A percentile compares a stretch with the other conserved stretches of the same genome.
Evolutionary conservation across 192 early-diverging fungal species (phyloP).

Genomic region (Fimicolochytrium jonesii): DNA sequence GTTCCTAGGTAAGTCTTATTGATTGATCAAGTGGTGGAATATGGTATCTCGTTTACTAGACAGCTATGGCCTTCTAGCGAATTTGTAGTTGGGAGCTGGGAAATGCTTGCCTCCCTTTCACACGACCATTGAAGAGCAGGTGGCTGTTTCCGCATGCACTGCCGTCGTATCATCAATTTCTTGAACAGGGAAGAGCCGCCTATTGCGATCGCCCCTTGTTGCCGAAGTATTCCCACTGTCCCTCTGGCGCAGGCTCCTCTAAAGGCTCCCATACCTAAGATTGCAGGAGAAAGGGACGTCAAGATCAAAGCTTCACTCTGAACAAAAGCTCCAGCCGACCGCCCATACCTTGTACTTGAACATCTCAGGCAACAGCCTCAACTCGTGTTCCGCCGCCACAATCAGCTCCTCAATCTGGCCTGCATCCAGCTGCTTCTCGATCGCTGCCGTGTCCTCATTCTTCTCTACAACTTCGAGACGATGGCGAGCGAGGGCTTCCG

Average conservation of each 20-base stretch:
- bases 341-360: conserved; percentile 75
- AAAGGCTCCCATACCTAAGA: conserved; percentile 72
- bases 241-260: conserved; percentile 69
- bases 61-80: no score
- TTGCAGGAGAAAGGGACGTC: background rate
- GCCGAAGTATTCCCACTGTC: conserved; percentile 75
- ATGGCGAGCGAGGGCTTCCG: conserved; percentile 69
- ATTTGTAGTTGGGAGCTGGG: no score
- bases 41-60: no score
- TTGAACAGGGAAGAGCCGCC: no score
- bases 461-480: conserved; percentile 73
- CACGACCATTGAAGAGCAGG: no score
- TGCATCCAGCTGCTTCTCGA: conserved; percentile 70
- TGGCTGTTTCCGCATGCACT: no score
- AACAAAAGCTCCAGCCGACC: conserved; percentile 17
- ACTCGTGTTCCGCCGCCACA: conserved; percentile 81
- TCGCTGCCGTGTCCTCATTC: conserved; percentile 65
- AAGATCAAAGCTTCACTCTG: background rate
- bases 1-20: no score
- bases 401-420: conserved; percentile 95
- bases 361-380: conserved; percentile 76
- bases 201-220: conserved; percentile 9
- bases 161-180: no score
- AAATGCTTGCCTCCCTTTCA: no score
- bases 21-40: no score